Conservation (phyloP, 495 filamentous ascomycete species). For the Glonium stellatum region DNA sequence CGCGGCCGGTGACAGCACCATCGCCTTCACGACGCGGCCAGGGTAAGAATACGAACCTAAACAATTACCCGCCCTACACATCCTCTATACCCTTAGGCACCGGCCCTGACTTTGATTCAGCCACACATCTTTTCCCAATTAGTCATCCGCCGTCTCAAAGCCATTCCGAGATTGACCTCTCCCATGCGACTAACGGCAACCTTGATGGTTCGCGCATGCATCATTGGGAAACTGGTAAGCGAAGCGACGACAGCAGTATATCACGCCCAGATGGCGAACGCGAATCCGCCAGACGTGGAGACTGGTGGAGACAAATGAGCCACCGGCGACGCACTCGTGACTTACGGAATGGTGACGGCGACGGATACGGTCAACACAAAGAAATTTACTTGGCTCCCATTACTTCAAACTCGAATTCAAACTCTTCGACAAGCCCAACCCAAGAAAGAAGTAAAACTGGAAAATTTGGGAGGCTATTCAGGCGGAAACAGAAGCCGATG, state of each 20-base stretch:
- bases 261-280: conserved; percentile 15
- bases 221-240: conserved; percentile 17
- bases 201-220: conserved; percentile 16
- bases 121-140: conserved; percentile 15
- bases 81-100: conserved; percentile 3
- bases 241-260: conserved; percentile 11
- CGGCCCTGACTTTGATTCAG: conserved; percentile 25
- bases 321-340: conserved; percentile 18
- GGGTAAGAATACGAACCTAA: conserved; percentile 17
- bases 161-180: conserved; percentile 22
- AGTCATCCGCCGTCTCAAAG: conserved; percentile 17
- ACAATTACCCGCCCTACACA: conserved; percentile 7
- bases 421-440: conserved; percentile 15
- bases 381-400: conserved; percentile 15
- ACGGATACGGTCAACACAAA: conserved; percentile 15
- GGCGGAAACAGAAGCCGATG: conserved; percentile 16
- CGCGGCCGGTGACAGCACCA: conserved; percentile 24
- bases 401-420: conserved; percentile 15
- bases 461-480: conserved; percentile 24
- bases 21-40: conserved; percentile 19
- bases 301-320: conserved; percentile 27
- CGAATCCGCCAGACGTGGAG: conserved; percentile 14
- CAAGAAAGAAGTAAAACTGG: conserved; percentile 13
- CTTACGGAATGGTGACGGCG: conserved; percentile 16
- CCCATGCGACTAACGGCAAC: conserved; percentile 19